Conservation (phyloP, 345 rosid species). For the Schrenkiella parvula region DNA sequence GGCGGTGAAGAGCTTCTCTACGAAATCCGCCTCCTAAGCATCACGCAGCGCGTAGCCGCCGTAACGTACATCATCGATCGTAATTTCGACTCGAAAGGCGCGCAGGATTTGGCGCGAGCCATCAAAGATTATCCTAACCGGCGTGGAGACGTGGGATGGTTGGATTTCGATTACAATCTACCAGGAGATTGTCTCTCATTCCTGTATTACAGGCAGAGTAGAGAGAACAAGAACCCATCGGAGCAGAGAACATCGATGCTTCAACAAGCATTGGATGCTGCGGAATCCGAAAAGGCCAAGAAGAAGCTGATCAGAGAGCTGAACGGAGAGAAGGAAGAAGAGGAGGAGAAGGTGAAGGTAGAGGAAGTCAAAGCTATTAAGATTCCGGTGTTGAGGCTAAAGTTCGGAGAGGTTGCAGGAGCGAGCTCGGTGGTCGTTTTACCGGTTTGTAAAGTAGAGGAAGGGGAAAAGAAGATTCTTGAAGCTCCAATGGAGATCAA, state of each 20-base stretch:
- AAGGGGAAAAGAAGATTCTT: slow-evolving; percentile 44
- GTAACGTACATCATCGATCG: slow-evolving; percentile 46
- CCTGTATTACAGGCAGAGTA: slow-evolving; percentile 64
- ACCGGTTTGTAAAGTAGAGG: slow-evolving; percentile 68
- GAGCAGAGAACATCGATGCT: slow-evolving; percentile 46
- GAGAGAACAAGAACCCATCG: slow-evolving; percentile 61
- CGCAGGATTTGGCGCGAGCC: slow-evolving; percentile 73
- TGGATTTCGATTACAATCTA: slow-evolving; percentile 49
- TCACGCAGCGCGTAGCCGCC: slow-evolving; percentile 55
- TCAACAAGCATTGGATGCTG: slow-evolving; percentile 54
- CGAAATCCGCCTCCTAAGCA: slow-evolving; percentile 70
- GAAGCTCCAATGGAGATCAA: slow-evolving; percentile 63
- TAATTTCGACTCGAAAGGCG: slow-evolving; percentile 44
- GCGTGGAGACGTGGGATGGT: slow-evolving; percentile 61
- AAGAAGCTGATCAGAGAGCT: slow-evolving; percentile 41
- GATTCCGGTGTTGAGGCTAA: slow-evolving; percentile 74
- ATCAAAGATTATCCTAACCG: slow-evolving; percentile 83
- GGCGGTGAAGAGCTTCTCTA: slow-evolving; percentile 80
- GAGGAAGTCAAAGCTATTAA: slow-evolving; percentile 21
- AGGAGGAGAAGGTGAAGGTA: slow-evolving; percentile 12
- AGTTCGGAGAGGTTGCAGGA: slow-evolving; percentile 74
- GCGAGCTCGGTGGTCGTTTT: slow-evolving; percentile 62
- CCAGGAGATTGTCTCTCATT: slow-evolving; percentile 86
- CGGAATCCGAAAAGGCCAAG: slow-evolving; percentile 62
- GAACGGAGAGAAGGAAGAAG: slow-evolving; percentile 32